These are phyloP conservation scores for Umbelopsis isabellina DNA, from an alignment of 192 early-diverging fungal species.

Conservation along the genomic window DNA sequence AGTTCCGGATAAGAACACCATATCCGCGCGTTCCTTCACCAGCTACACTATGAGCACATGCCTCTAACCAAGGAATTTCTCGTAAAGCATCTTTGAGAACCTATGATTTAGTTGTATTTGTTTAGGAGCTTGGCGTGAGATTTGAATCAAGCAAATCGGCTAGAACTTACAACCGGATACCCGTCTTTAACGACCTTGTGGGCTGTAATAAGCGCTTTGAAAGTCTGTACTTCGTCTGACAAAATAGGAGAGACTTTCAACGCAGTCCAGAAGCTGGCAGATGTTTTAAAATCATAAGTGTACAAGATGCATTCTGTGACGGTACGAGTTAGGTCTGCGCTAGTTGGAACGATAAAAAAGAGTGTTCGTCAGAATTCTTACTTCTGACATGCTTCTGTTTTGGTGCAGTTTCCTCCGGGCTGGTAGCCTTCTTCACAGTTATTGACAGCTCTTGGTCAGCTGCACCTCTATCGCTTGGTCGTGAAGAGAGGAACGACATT, in stretches of 20 bases:
- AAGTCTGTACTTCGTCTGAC: slow-evolving; percentile 93
- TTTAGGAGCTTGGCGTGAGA: background rate
- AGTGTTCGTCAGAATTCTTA: slow-evolving; percentile 31
- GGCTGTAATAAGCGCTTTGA: slow-evolving; percentile 91
- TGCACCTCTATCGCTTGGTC: slow-evolving; percentile 7
- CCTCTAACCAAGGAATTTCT: slow-evolving; percentile 85
- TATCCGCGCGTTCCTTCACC: slow-evolving; percentile 67
- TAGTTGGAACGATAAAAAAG: background rate
- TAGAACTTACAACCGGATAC: slow-evolving; percentile 69
- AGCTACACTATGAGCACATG: slow-evolving; percentile 55
- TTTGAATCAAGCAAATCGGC: background rate
- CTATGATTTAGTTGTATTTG: slow-evolving; percentile 37
- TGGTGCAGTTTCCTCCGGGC: slow-evolving; percentile 84
- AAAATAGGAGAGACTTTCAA: slow-evolving; percentile 87
- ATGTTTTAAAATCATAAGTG: slow-evolving; percentile 91
- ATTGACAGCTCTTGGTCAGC: slow-evolving; percentile 61
- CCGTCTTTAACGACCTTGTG: slow-evolving; percentile 97
- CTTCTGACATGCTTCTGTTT: slow-evolving; percentile 94
- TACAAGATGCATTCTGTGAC: slow-evolving; percentile 80
- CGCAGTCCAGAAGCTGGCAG: slow-evolving; percentile 82
- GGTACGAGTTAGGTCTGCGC: background rate
- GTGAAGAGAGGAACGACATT: slow-evolving; percentile 9
- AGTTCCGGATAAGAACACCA: slow-evolving; percentile 83
- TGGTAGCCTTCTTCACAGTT: slow-evolving; percentile 86
- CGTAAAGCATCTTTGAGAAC: slow-evolving; percentile 82